Conservation (phyloP, 805 yeast species). For the Candida mattraensis region DNA sequence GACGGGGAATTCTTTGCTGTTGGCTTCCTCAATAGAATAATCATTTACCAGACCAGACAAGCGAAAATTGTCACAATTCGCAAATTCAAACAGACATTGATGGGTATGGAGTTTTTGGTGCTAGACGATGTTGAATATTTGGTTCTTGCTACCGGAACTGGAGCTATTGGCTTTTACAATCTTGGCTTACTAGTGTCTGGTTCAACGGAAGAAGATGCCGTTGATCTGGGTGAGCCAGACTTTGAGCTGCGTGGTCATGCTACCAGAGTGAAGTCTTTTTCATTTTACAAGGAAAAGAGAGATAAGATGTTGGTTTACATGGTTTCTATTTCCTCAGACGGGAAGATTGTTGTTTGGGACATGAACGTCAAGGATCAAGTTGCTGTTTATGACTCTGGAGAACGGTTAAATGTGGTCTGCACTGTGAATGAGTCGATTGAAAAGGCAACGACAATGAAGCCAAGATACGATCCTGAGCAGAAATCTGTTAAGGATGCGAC, state of each 20-base stretch:
- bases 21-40: conserved; percentile 64
- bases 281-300: conserved; percentile 40
- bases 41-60: conserved; percentile 62
- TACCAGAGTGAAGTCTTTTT: conserved; percentile 78
- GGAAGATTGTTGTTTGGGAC: conserved; percentile 91
- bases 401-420: conserved; percentile 83
- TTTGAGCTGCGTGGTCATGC: conserved; percentile 78
- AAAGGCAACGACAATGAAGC: conserved; percentile 64
- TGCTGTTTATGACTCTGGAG: conserved; percentile 89
- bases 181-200: conserved; percentile 21
- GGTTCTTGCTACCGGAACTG: conserved; percentile 70
- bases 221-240: conserved; percentile 41
- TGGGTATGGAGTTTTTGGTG: conserved; percentile 58
- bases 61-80: conserved; percentile 59
- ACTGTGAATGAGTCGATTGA: conserved; percentile 78
- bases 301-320: conserved; percentile 46
- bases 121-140: conserved; percentile 54
- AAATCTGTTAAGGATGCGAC: conserved; percentile 40
- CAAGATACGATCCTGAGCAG: conserved; percentile 36
- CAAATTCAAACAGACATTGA: conserved; percentile 54
- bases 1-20: conserved; percentile 79
- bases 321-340: conserved; percentile 88
- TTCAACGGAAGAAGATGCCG: conserved; percentile 18
- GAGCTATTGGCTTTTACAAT: conserved; percentile 60
- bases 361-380: conserved; percentile 66